phyloP scores from a whole-genome alignment of 768 basidiomycete species.

The Suillus subaureus region DNA sequence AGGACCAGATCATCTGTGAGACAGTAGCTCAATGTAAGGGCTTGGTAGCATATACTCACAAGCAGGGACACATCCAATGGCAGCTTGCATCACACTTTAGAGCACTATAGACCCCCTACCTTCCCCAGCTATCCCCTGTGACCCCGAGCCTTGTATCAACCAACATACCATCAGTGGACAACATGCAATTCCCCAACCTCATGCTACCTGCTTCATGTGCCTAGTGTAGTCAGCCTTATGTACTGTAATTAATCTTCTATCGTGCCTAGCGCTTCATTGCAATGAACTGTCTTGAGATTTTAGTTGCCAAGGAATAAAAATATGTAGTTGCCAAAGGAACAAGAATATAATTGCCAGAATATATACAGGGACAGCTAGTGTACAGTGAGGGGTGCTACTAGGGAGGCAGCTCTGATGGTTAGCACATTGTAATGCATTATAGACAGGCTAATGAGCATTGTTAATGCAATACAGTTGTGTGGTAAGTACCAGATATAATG shows the following conservation, averaged over 20 bases:
- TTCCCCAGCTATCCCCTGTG: background rate
- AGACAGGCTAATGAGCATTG: background rate
- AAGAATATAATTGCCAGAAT: too few species aligned
- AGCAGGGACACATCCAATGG: constrained; percentile 15
- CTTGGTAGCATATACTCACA: constrained; percentile 23
- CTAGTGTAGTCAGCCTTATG: background rate
- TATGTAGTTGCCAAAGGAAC: background rate
- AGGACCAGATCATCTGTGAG: background rate
- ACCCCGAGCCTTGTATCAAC: background rate
- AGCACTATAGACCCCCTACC: background rate
- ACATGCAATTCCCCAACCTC: background rate
- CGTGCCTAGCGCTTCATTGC: background rate
- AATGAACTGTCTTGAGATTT: background rate
- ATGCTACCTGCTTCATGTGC: background rate
- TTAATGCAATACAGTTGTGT: background rate
- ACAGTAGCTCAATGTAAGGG: constrained; percentile 12
- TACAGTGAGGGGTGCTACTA: background rate
- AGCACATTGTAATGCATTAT: background rate
- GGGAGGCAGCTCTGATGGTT: background rate
- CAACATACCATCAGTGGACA: background rate
- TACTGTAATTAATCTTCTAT: background rate
- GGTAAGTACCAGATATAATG: background rate
- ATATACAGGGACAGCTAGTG: too few species aligned
- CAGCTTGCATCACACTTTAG: background rate
- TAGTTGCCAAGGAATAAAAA: background rate